phyloP scores from a whole-genome alignment of 257 asterid species.

The Sherardia arvensis region DNA sequence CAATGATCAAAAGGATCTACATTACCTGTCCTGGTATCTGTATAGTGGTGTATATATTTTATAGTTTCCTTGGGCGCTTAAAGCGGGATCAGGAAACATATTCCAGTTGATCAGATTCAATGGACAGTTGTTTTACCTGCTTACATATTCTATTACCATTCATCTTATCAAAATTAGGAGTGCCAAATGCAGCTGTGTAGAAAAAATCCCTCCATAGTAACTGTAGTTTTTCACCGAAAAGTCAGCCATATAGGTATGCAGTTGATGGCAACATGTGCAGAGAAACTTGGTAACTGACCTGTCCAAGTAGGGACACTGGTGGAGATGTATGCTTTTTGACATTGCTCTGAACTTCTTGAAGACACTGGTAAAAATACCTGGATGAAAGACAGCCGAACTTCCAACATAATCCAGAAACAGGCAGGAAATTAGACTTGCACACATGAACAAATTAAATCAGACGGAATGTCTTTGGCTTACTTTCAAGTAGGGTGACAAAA shows the following conservation, averaged over 20 bases:
- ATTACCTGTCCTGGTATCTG: not conserved
- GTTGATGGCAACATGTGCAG: not conserved
- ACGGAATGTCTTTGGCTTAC: conserved; percentile 29
- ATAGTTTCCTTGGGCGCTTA: not conserved
- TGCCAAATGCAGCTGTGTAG: conserved; percentile 78
- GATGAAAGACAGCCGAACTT: conserved; percentile 97
- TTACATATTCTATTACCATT: conserved; percentile 77
- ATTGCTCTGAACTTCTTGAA: conserved; percentile 61
- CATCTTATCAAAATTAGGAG: conserved; percentile 83
- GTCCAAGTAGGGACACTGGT: conserved; percentile 99
- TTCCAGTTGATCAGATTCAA: not conserved
- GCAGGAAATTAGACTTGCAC: conserved; percentile 22
- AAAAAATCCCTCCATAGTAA: conserved; percentile 92
- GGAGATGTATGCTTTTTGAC: conserved; percentile 77
- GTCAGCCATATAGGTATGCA: conserved; percentile 13
- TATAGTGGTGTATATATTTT: not conserved
- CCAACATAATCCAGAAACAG: conserved; percentile 32
- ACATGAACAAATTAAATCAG: conserved; percentile 5
- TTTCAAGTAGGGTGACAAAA: conserved; percentile 84
- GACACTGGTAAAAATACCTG: conserved; percentile 84
- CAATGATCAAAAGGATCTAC: not conserved
- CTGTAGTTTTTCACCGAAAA: conserved; percentile 33
- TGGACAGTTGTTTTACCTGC: conserved; percentile 44
- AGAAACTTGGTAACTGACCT: conserved; percentile 34
- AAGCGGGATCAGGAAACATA: not conserved